Conservation (phyloP, 208 protist species). For the Trichomonas gallinae region DNA sequence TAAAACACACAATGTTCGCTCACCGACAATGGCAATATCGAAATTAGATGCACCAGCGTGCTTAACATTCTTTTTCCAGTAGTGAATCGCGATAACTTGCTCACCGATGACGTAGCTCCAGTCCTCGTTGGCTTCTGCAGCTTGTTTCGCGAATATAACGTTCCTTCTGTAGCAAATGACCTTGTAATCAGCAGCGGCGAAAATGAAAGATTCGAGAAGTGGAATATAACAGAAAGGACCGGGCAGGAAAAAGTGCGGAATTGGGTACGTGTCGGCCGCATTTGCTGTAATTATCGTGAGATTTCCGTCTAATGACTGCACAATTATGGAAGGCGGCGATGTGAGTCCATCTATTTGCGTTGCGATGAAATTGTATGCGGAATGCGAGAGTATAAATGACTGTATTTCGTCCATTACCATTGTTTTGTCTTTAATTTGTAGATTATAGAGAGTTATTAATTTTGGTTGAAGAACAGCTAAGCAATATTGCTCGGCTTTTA, state of each 20-base stretch:
- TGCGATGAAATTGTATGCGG: background rate
- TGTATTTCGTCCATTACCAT: background rate
- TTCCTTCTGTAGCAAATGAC: background rate
- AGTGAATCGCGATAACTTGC: background rate
- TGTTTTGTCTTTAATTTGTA: background rate
- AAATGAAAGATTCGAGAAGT: background rate
- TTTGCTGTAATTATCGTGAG: background rate
- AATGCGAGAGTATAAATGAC: background rate
- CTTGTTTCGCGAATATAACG: background rate
- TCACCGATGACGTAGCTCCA: slow-evolving; percentile 3
- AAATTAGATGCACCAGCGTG: background rate
- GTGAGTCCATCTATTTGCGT: background rate
- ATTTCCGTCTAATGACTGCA: background rate
- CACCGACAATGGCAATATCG: background rate
- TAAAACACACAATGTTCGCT: background rate
- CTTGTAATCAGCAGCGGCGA: background rate
- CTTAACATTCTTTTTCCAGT: background rate
- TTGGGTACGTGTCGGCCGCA: background rate
- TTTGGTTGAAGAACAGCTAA: background rate
- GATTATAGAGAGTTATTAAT: background rate
- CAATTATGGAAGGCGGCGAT: background rate
- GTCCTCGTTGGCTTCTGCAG: background rate
- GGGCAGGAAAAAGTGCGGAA: background rate
- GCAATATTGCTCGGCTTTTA: background rate
- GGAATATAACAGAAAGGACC: background rate